These are phyloP conservation scores for Puccinellia tenuiflora DNA, from an alignment of 176 grass and related monocot genomes.

Conservation along the genomic window DNA sequence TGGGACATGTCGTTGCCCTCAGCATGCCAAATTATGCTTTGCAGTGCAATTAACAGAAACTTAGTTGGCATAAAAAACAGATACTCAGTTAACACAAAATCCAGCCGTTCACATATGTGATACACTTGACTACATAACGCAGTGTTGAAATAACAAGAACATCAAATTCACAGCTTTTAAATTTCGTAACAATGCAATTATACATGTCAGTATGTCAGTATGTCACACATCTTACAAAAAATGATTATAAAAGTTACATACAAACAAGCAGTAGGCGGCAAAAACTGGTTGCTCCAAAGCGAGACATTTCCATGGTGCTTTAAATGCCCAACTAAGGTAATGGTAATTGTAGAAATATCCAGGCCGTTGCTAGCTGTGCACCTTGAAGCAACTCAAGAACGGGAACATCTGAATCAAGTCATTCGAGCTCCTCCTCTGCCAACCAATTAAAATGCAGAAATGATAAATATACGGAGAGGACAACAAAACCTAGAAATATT, in stretches of 20 bases:
- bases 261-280: neutral
- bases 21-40: neutral
- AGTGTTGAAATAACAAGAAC: neutral
- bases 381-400: slow-evolving; percentile 67
- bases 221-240: too few relatives aligned
- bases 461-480: neutral
- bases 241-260: neutral
- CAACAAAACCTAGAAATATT: neutral
- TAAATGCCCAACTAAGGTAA: neutral
- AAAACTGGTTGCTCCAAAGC: neutral
- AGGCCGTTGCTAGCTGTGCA: slow-evolving; percentile 47
- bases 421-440: slow-evolving; percentile 57
- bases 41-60: neutral
- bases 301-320: neutral
- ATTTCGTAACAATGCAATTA: neutral
- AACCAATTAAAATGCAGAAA: slow-evolving; percentile 18
- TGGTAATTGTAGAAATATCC: neutral
- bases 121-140: neutral
- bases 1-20: neutral
- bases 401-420: slow-evolving; percentile 68
- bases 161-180: neutral
- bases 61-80: neutral
- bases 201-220: too few relatives aligned
- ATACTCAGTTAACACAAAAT: neutral
- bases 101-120: neutral